Evolutionary conservation across 257 asterid species (phyloP).

Genomic region (Lantana camara): DNA sequence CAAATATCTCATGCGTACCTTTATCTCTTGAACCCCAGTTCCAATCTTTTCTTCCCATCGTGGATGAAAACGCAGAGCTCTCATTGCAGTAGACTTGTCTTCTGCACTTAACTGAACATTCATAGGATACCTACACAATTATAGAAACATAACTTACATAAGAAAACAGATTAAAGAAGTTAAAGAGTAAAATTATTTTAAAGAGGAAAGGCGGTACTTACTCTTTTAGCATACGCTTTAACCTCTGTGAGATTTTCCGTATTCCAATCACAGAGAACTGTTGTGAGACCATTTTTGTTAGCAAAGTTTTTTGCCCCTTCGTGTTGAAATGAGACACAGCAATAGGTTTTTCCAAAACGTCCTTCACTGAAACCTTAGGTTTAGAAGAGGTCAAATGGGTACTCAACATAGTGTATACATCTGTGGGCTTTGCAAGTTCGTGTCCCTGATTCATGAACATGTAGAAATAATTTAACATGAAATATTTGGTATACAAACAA

Average conservation of each 20-base stretch:
- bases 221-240: constrained; percentile 69
- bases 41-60: constrained; percentile 66
- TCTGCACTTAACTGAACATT: constrained; percentile 47
- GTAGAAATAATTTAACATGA: constrained; percentile 15
- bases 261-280: constrained; percentile 48
- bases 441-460: constrained; percentile 58
- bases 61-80: constrained; percentile 79
- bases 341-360: constrained; percentile 37
- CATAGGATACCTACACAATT: constrained; percentile 55
- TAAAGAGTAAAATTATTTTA: neutral
- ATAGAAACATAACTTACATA: neutral
- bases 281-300: constrained; percentile 31
- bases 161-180: neutral
- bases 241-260: constrained; percentile 45
- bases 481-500: neutral
- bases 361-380: constrained; percentile 38
- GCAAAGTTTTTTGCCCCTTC: constrained; percentile 30
- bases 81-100: constrained; percentile 61
- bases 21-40: constrained; percentile 60
- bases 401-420: constrained; percentile 54
- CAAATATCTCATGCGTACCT: constrained; percentile 54
- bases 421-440: constrained; percentile 48
- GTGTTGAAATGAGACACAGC: constrained; percentile 40
- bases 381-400: constrained; percentile 29
- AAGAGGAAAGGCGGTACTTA: constrained; percentile 38